Conservation (phyloP, 2,329 filamentous ascomycete species). For the Coniochaeta pulveracea region DNA sequence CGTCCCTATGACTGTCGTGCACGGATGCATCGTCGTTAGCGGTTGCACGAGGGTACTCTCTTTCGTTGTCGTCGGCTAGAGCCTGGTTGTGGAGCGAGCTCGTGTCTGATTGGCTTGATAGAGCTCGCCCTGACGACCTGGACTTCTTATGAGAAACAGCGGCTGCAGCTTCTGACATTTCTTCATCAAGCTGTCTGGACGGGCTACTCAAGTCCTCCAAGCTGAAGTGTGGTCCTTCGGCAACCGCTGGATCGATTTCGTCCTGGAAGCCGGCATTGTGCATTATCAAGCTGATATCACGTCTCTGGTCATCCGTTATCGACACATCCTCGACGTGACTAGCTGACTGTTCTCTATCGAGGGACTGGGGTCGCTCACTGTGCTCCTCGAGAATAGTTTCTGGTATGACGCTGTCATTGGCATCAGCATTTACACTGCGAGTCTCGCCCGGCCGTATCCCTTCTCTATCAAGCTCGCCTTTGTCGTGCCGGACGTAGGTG, state of each 20-base stretch:
- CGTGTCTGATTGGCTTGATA: too few relatives aligned
- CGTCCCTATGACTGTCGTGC: too few relatives aligned
- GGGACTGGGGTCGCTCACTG: not conserved
- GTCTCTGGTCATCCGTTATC: conserved; percentile 19
- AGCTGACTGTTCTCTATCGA: too few relatives aligned
- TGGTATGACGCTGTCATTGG: conserved; percentile 1
- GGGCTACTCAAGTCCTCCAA: conserved; percentile 16
- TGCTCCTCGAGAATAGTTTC: not conserved
- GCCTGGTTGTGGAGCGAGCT: too few relatives aligned
- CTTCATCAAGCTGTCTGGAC: conserved; percentile 17
- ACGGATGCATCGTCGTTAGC: too few relatives aligned
- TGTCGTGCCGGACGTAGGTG: too few relatives aligned
- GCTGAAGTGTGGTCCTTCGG: conserved; percentile 6
- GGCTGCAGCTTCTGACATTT: conserved; percentile 12
- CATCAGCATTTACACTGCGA: too few relatives aligned
- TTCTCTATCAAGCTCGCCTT: too few relatives aligned
- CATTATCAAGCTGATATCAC: conserved; percentile 31
- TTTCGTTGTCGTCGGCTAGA: too few relatives aligned
- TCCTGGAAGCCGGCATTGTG: conserved; percentile 35
- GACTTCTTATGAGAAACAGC: not conserved
- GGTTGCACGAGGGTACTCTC: too few relatives aligned
- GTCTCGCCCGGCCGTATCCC: too few relatives aligned
- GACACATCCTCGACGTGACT: conserved; percentile 11
- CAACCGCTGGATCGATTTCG: conserved; percentile 26
- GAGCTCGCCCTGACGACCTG: not conserved